Conservation (phyloP, 1,284 basidiomycete species). For the Malassezia equina region DNA sequence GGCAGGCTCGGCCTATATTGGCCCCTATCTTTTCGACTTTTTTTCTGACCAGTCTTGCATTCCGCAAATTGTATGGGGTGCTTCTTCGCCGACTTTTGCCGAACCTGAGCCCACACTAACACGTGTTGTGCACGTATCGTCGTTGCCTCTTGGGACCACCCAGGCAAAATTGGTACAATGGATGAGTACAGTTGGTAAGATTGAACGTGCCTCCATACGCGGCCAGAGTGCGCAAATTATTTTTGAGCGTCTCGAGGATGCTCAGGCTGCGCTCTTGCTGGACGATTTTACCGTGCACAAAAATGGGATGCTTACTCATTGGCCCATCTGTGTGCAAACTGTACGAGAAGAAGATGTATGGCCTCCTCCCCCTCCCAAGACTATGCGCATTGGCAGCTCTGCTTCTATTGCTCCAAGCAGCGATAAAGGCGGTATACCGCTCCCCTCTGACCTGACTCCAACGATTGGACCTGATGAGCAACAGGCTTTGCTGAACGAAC, state of each 20-base stretch:
- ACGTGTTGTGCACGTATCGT: background rate
- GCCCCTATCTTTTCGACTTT: slow-evolving; percentile 9
- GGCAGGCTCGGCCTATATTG: slow-evolving; percentile 5
- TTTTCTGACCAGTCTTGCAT: background rate
- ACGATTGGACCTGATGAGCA: slow-evolving; percentile 55
- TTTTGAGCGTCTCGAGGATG: slow-evolving; percentile 2
- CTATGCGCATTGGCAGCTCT: slow-evolving; percentile 32
- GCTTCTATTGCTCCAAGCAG: slow-evolving; percentile 45
- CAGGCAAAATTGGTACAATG: background rate
- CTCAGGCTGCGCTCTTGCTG: background rate
- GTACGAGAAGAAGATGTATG: slow-evolving; percentile 6
- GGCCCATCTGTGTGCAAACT: background rate
- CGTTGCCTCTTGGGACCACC: background rate
- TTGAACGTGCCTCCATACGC: background rate
- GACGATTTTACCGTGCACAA: background rate
- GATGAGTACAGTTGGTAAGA: background rate
- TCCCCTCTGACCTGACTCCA: slow-evolving; percentile 40
- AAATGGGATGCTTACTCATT: background rate
- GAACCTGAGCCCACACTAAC: background rate
- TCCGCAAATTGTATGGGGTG: slow-evolving; percentile 1
- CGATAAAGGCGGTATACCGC: slow-evolving; percentile 44
- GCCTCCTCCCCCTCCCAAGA: background rate
- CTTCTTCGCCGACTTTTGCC: background rate
- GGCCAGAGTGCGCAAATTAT: background rate
- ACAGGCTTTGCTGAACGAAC: slow-evolving; percentile 53